These are phyloP conservation scores for Rosa chinensis DNA, from an alignment of 306 rosid species.

Conservation along the genomic window DNA sequence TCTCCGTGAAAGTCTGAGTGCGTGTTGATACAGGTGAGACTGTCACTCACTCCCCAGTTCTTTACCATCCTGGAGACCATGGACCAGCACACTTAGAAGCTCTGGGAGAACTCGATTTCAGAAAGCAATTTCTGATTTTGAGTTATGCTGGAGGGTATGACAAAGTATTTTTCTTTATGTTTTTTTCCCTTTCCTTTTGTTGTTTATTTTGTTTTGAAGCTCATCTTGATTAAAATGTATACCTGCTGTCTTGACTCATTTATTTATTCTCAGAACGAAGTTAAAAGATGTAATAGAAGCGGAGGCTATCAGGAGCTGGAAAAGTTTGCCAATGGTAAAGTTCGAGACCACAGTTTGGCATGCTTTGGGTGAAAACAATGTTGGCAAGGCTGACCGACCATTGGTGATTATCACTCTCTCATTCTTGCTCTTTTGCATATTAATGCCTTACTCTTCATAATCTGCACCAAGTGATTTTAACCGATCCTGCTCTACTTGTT, in stretches of 20 bases:
- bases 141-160: slow-evolving; percentile 59
- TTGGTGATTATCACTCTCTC: slow-evolving; percentile 38
- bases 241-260: background rate
- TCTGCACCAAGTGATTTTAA: background rate
- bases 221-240: background rate
- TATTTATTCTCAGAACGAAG: background rate
- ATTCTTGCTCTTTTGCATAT: slow-evolving; percentile 10
- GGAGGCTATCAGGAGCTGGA: slow-evolving; percentile 40
- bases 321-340: slow-evolving; percentile 37
- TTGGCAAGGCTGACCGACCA: slow-evolving; percentile 33
- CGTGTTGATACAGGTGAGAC: background rate
- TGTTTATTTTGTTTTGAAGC: background rate
- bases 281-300: slow-evolving; percentile 23
- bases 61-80: slow-evolving; percentile 6
- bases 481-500: background rate
- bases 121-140: slow-evolving; percentile 60
- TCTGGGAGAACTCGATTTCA: slow-evolving; percentile 70
- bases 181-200: background rate
- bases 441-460: background rate
- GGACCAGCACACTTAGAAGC: slow-evolving; percentile 35
- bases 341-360: slow-evolving; percentile 61
- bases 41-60: slow-evolving; percentile 2
- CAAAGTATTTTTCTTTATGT: background rate
- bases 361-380: slow-evolving; percentile 26
- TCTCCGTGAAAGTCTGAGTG: background rate